A percentile compares a stretch with the other conserved stretches of the same genome.
Conservation (phyloP, 2,329 filamentous ascomycete species). For the Hirsutella thompsonii region DNA sequence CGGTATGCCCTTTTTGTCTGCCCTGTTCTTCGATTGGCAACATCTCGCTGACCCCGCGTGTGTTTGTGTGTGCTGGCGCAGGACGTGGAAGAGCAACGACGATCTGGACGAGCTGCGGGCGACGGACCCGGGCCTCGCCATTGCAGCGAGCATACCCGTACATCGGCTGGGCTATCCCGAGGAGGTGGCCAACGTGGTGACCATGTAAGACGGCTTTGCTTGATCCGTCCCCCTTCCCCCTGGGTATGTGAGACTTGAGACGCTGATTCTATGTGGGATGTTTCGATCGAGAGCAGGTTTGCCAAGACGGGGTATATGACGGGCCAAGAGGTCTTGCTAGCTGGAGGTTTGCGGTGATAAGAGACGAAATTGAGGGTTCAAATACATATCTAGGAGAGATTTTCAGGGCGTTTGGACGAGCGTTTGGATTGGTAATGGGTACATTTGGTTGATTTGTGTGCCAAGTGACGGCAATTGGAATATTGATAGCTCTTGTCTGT, state of each 20-base stretch:
- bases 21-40: too few relatives aligned
- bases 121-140: constrained; percentile 19
- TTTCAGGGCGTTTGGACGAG: too few relatives aligned
- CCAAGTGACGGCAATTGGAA: background rate
- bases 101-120: constrained; percentile 16
- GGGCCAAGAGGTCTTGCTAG: constrained; percentile 14
- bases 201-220: constrained; percentile 13
- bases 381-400: too few relatives aligned
- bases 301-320: constrained; percentile 16
- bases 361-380: background rate
- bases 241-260: background rate
- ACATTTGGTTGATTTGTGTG: too few relatives aligned
- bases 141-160: constrained; percentile 19
- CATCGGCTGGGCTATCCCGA: constrained; percentile 19
- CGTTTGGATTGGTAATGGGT: too few relatives aligned
- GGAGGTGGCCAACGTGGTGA: constrained; percentile 20
- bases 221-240: background rate
- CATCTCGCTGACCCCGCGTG: too few relatives aligned
- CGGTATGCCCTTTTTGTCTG: constrained; percentile 9
- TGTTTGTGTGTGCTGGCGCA: too few relatives aligned
- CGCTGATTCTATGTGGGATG: too few relatives aligned
- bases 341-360: constrained; percentile 11
- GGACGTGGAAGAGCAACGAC: constrained; percentile 16
- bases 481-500: background rate
- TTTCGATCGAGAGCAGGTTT: constrained; percentile 10